Conservation (phyloP, 2,329 filamentous ascomycete species). For the Blumeria graminis region DNA sequence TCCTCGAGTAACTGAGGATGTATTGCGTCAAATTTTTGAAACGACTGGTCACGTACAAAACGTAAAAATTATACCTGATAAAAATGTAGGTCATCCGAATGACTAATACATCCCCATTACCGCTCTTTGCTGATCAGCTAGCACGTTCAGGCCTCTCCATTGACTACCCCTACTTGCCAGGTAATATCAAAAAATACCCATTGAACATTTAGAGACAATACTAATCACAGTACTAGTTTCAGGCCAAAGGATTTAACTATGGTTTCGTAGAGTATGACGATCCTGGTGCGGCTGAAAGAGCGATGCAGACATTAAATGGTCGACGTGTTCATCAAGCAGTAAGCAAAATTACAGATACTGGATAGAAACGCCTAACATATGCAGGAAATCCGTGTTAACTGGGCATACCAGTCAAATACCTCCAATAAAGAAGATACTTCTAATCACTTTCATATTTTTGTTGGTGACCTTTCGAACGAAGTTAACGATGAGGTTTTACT, state of each 20-base stretch:
- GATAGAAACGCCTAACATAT: neutral
- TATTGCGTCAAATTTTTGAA: slow-evolving; percentile 93
- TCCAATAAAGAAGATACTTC: slow-evolving; percentile 91
- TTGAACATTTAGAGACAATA: slow-evolving; percentile 71
- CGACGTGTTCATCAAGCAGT: slow-evolving; percentile 88
- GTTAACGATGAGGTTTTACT: slow-evolving; percentile 90
- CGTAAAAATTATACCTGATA: slow-evolving; percentile 98
- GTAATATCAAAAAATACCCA: slow-evolving; percentile 59
- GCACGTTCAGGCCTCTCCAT: no score
- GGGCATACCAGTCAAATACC: slow-evolving; percentile 95
- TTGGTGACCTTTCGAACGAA: slow-evolving; percentile 91
- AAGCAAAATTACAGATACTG: slow-evolving; percentile 17
- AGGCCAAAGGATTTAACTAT: slow-evolving; percentile 96
- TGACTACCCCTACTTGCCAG: no score
- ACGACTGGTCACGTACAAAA: slow-evolving; percentile 95
- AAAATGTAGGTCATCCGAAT: slow-evolving; percentile 50
- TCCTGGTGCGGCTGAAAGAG: slow-evolving; percentile 81
- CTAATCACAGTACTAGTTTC: slow-evolving; percentile 18
- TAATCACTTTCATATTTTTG: slow-evolving; percentile 96
- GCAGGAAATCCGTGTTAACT: slow-evolving; percentile 96
- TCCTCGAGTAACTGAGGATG: slow-evolving; percentile 84
- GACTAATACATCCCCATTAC: no score
- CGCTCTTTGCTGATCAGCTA: no score
- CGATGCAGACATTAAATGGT: slow-evolving; percentile 91
- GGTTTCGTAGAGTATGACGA: slow-evolving; percentile 98